Evolutionary conservation across 306 rosid species (phyloP).

Genomic region (Castanospermum australe): DNA sequence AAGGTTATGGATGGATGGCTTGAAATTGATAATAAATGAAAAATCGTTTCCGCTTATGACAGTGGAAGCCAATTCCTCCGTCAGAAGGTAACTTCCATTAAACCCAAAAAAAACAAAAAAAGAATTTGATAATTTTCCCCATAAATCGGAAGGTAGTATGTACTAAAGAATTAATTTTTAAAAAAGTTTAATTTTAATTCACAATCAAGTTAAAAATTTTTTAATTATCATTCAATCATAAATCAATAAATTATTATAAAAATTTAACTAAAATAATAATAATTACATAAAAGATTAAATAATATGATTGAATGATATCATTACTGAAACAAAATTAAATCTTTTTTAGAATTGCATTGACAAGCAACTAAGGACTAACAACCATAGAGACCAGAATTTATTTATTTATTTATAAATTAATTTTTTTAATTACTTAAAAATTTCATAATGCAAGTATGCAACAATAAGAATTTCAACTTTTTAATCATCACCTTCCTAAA

Average conservation of each 20-base stretch:
- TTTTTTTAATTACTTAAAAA: background rate
- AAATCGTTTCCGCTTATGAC: background rate
- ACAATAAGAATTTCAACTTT: background rate
- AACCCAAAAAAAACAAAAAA: background rate
- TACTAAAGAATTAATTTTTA: background rate
- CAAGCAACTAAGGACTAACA: background rate
- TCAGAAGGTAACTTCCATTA: background rate
- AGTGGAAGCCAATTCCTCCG: background rate
- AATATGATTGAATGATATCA: too few relatives aligned
- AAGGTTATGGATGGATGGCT: too few relatives aligned
- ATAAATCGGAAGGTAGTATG: background rate
- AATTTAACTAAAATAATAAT: too few relatives aligned
- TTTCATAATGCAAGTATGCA: background rate
- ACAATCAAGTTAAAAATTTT: too few relatives aligned
- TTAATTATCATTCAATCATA: too few relatives aligned
- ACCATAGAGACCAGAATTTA: background rate
- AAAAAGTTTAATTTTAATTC: background rate
- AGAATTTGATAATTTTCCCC: too few relatives aligned
- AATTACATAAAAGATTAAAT: too few relatives aligned
- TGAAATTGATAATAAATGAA: background rate
- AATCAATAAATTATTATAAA: too few relatives aligned
- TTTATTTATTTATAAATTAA: too few relatives aligned
- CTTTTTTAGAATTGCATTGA: background rate
- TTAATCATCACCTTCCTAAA: constrained; percentile 54
- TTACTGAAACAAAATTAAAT: too few relatives aligned